A percentile compares a stretch with the other conserved stretches of the same genome.
Conservation (phyloP, 371 early-diverging fungal species). For the Zopfochytrium polystomum region DNA sequence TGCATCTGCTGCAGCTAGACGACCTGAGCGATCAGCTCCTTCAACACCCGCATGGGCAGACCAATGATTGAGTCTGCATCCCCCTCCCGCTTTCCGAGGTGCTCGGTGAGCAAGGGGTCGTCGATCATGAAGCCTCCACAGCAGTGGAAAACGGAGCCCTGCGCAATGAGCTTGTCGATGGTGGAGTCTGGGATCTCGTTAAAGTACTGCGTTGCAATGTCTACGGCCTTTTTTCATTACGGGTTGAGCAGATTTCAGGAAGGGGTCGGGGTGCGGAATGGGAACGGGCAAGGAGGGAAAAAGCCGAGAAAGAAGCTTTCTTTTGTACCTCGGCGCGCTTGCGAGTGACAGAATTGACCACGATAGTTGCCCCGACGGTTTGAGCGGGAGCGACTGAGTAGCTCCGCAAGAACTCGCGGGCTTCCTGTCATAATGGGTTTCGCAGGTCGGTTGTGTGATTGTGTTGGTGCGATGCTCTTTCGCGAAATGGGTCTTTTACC, state of each 20-base stretch:
- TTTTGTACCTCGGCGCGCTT: slow-evolving; percentile 31
- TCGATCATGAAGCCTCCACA: slow-evolving; percentile 52
- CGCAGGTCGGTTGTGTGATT: too few species aligned
- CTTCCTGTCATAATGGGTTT: too few species aligned
- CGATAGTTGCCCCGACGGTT: slow-evolving; percentile 40
- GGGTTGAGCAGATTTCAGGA: neutral
- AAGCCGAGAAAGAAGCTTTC: too few species aligned
- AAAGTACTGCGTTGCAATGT: slow-evolving; percentile 46
- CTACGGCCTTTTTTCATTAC: too few species aligned
- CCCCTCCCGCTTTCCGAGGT: slow-evolving; percentile 31
- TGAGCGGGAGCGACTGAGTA: slow-evolving; percentile 37
- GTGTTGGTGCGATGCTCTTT: too few species aligned
- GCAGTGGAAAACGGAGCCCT: slow-evolving; percentile 46
- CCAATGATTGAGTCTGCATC: slow-evolving; percentile 50
- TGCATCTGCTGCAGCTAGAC: neutral
- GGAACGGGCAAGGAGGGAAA: slow-evolving; percentile 3
- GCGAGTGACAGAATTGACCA: slow-evolving; percentile 37
- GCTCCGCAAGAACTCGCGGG: slow-evolving; percentile 33
- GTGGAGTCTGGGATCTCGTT: slow-evolving; percentile 29
- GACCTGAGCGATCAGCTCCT: slow-evolving; percentile 11
- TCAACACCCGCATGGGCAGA: slow-evolving; percentile 33
- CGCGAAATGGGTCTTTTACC: too few species aligned
- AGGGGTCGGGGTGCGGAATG: too few species aligned
- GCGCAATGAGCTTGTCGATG: slow-evolving; percentile 37
- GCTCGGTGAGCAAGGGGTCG: slow-evolving; percentile 38